Percentiles rank a stretch among this genome's conserved stretches.
These are phyloP conservation scores for Penicillium roqueforti DNA, from an alignment of 495 filamentous ascomycete genomes.

Conservation along the genomic window DNA sequence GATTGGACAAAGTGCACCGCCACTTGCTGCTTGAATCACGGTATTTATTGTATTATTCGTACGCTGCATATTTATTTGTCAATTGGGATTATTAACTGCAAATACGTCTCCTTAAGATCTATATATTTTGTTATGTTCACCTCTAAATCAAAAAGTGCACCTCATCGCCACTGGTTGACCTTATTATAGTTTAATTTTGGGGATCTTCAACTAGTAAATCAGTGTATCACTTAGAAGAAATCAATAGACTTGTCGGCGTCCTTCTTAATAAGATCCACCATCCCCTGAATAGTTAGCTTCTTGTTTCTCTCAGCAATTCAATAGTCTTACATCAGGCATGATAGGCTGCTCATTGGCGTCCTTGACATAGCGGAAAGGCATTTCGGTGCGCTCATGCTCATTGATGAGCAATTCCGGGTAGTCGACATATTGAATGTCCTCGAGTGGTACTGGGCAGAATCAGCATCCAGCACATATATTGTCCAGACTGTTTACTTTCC, in stretches of 20 bases:
- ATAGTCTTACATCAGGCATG: slow-evolving; percentile 74
- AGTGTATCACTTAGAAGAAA: slow-evolving; percentile 60
- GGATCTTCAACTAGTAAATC: background rate
- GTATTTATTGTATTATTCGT: background rate
- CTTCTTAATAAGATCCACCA: slow-evolving; percentile 88
- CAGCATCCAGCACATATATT: slow-evolving; percentile 8
- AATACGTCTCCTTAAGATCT: too few relatives aligned
- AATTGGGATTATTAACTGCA: too few relatives aligned
- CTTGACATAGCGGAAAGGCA: slow-evolving; percentile 96
- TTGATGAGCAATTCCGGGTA: slow-evolving; percentile 84
- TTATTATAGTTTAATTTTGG: background rate
- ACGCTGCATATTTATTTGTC: background rate
- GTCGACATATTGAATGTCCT: slow-evolving; percentile 75
- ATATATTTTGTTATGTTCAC: background rate
- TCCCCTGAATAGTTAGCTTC: slow-evolving; percentile 56
- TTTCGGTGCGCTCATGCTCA: slow-evolving; percentile 87
- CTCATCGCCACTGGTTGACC: background rate
- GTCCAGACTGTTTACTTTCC: background rate
- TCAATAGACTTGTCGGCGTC: slow-evolving; percentile 93
- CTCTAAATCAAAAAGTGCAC: background rate
- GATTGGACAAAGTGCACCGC: background rate
- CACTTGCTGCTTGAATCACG: background rate
- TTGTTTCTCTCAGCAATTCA: background rate
- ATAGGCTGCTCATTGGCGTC: slow-evolving; percentile 68
- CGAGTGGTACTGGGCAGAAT: slow-evolving; percentile 58